These are phyloP conservation scores for Diospyros lotus DNA, from an alignment of 148 eudicot genomes.

Conservation along the genomic window DNA sequence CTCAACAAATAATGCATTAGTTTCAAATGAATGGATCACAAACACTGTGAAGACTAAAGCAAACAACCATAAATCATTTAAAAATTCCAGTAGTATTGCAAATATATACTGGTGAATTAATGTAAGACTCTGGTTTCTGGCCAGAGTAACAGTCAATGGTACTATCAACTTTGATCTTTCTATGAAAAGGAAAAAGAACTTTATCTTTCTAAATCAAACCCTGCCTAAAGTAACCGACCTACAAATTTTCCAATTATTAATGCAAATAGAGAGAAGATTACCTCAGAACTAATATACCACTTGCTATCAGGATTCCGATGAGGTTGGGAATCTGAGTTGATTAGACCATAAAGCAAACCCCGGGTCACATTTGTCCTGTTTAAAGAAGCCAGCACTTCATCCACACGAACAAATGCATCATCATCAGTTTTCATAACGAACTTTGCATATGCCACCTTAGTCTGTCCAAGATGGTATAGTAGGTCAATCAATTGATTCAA, in stretches of 20 bases:
- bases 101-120: no score
- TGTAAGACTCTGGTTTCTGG: no score
- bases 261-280: constrained; percentile 14
- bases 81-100: no score
- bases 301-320: constrained; percentile 89
- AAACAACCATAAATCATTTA: no score
- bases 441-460: constrained; percentile 56
- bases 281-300: constrained; percentile 90
- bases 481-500: no score
- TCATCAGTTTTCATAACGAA: constrained; percentile 97
- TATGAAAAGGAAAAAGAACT: not conserved
- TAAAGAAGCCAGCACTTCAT: constrained; percentile 73
- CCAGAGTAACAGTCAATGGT: no score
- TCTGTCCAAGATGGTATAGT: no score
- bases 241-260: not conserved
- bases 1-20: no score
- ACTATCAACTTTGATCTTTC: not conserved
- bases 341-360: constrained; percentile 91
- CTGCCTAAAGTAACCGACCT: not conserved
- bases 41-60: no score
- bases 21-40: no score
- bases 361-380: constrained; percentile 47
- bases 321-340: constrained; percentile 78
- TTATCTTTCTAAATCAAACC: not conserved
- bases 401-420: constrained; percentile 96